Evolutionary conservation across 305 asterid species (phyloP), one percentile per base, ranked within the genome.

Genomic region (Nicotiana rustica): DNA sequence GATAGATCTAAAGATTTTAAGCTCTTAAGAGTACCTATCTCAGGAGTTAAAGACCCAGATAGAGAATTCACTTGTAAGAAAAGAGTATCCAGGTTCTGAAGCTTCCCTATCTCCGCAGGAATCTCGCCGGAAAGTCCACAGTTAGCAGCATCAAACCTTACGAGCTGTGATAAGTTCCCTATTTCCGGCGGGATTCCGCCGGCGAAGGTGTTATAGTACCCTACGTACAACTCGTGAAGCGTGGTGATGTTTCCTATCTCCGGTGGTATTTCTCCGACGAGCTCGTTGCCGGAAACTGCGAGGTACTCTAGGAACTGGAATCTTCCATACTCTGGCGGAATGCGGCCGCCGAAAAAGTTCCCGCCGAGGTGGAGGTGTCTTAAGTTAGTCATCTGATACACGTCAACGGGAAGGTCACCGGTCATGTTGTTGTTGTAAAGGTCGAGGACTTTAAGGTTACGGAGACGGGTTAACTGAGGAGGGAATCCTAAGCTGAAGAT

Each of bases 1-100:
- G 98, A 94, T 68, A 96, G 92, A 91, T 96, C 99, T 92, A 96
- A 76, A 1, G 97, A 94, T 89, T 91, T 91, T 79, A 96, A 82
- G 87, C 88, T 89, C 65, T 85, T 94, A 25, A 96, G 77, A 81
- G 85, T 60, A 33, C 98, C 97, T 1, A 96, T 87, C 89, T 92
- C 98, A 59, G 91, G 86, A 18, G 89, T 88, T 81, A 96, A 62
- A 4, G 89, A 77, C 10, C 97, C 98, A 55, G 91, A 82, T 4
- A 94, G 90, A 2, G 86, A 89, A 82, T 94, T 94, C 25, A 93
- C 97, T 85, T 90, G 98, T 47, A 94, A 90, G 86, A 96, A 96
- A 4, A 96, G 92, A 2, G 99, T 90, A 77, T 96, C 97, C 14
- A 96, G 88, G 5, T 89, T 94, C 89, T 90, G 90, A 75, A 96